phyloP scores from a whole-genome alignment of 2,329 filamentous ascomycete species.

The Phaeoacremonium minimum region DNA sequence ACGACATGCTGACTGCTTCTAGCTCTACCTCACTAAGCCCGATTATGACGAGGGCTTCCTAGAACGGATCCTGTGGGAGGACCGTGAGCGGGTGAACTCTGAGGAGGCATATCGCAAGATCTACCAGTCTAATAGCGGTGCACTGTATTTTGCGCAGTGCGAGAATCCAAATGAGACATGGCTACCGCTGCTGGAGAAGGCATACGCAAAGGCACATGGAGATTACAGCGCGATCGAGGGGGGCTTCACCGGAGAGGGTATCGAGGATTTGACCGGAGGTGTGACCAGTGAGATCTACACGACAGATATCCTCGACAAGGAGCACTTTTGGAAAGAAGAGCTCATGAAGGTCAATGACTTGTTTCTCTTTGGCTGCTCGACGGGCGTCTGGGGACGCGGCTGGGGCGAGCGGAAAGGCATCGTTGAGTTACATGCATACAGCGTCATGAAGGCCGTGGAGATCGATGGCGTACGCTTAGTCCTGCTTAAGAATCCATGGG shows the following conservation, averaged over 20 bases:
- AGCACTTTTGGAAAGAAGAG: constrained; percentile 80
- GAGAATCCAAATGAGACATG: constrained; percentile 67
- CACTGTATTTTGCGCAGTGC: constrained; percentile 68
- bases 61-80: constrained; percentile 40
- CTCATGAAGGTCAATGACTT: constrained; percentile 76
- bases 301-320: constrained; percentile 70
- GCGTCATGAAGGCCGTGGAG: constrained; percentile 53
- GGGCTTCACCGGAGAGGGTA: constrained; percentile 48
- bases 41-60: constrained; percentile 57
- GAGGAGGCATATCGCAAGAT: constrained; percentile 57
- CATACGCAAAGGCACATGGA: constrained; percentile 70
- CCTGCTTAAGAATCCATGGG: constrained; percentile 51
- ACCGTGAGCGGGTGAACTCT: constrained; percentile 42
- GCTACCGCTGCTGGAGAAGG: constrained; percentile 69
- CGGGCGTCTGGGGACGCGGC: constrained; percentile 58
- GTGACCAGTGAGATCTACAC: constrained; percentile 66
- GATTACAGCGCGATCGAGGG: constrained; percentile 71
- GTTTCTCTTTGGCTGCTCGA: constrained; percentile 71
- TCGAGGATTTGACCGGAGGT: constrained; percentile 59
- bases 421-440: constrained; percentile 54
- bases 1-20: background rate
- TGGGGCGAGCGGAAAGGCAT: constrained; percentile 58
- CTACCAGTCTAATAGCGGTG: constrained; percentile 64
- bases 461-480: constrained; percentile 48
- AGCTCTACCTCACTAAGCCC: constrained; percentile 50